These are phyloP conservation scores for Lodderomyces orthopsilosis DNA, from an alignment of 1,139 yeast species.

Conservation along the genomic window DNA sequence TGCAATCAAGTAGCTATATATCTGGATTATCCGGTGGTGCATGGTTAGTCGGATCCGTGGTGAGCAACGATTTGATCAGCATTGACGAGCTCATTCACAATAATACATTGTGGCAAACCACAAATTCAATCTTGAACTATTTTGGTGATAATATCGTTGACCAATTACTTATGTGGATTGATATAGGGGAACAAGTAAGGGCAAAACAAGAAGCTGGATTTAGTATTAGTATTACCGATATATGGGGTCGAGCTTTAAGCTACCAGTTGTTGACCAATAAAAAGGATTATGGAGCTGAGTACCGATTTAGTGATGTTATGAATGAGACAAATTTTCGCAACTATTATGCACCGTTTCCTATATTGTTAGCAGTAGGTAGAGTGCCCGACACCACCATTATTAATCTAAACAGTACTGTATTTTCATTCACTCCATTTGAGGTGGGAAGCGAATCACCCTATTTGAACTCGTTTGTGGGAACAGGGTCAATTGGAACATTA, in stretches of 20 bases:
- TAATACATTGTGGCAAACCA: conserved; percentile 35
- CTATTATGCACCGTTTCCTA: conserved; percentile 42
- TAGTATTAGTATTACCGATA: conserved; percentile 30
- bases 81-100: conserved; percentile 32
- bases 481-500: conserved; percentile 41
- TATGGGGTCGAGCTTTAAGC: conserved; percentile 40
- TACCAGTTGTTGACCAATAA: conserved; percentile 33
- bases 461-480: conserved; percentile 27
- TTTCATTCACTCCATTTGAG: conserved; percentile 42
- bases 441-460: conserved; percentile 47
- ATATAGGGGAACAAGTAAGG: conserved; percentile 24
- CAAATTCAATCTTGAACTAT: conserved; percentile 14
- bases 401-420: conserved; percentile 38
- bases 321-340: conserved; percentile 27
- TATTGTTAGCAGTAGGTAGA: conserved; percentile 39
- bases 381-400: conserved; percentile 33
- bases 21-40: conserved; percentile 42
- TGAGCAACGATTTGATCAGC: conserved; percentile 33
- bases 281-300: conserved; percentile 22
- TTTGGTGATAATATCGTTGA: conserved; percentile 6
- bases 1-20: conserved; percentile 36
- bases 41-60: conserved; percentile 36
- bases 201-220: conserved; percentile 32
- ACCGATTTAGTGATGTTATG: conserved; percentile 30
- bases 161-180: conserved; percentile 17